Base-by-base conservation (phyloP, 352 stramenopile genomes). In the Heterotrichella gracilis region DNA sequence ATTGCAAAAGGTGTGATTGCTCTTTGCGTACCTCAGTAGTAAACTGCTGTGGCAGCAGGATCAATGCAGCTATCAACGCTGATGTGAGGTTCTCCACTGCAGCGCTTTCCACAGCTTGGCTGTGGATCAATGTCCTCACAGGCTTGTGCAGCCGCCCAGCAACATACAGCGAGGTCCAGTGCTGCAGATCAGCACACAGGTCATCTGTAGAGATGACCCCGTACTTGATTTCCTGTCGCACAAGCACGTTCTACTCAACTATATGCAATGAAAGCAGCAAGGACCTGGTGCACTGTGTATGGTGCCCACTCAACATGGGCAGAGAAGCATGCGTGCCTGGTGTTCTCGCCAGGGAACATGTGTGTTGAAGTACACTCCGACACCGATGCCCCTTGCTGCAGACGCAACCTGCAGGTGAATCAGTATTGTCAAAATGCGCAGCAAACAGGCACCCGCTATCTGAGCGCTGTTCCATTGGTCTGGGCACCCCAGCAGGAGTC, bases 91-190 rank as follows among this genome's bases (percentile, higher is more conserved):
- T 74, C 40, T 40, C 25, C 13, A 1, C 3, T 21, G 71, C 13
- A 20, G 71, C 72, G 14, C 3, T 3, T 9, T 3, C 17, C 3
- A 70, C 64, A 4, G 13, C 39, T 9, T 53, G 3, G 14, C 53
- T n/a, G 3, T 14, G n/a, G 24, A 13, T 17, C 3, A 42, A 4
- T 13, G 68, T 3, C 3, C 68, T 42, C 3, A 74, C 69, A 0
- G 71, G 71, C 68, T 74, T 74, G 64, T 74, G 71, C 22, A 74
- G 41, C 1, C 71, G 21, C 2, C 71, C 71, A n/a, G 42, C 68
- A 17, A 74, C 19, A n/a, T 74, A 74, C 3, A 74, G 66, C 24
- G 70, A 23, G 4, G 20, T 17, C 71, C 71, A 74, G 3, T 24
- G 4, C 21, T 1, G n/a, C 2, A 70, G 63, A 53, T 74, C 71